These are phyloP conservation scores for Galeopsis tetrahit DNA, from an alignment of 257 asterid genomes.

Conservation along the genomic window DNA sequence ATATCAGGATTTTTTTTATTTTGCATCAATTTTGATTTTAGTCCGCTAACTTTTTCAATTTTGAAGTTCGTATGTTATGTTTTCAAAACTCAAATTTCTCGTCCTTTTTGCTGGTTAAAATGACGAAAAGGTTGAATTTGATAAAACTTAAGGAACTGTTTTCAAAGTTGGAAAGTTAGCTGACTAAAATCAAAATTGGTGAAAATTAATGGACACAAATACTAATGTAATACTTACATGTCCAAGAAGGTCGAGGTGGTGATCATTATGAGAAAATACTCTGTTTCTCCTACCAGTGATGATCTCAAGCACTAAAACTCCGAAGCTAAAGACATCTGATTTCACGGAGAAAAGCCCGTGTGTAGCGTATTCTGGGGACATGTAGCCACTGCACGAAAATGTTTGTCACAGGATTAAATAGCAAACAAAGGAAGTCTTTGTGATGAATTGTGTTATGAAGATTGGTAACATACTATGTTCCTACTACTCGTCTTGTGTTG, in stretches of 20 bases:
- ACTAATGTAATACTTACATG: constrained; percentile 35
- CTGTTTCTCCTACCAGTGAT: constrained; percentile 46
- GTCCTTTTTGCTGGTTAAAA: no score
- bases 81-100: no score
- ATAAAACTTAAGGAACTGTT: no score
- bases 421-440: background rate
- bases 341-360: constrained; percentile 44
- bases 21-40: background rate
- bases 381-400: constrained; percentile 41
- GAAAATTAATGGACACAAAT: no score
- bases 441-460: background rate
- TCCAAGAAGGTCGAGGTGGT: constrained; percentile 42
- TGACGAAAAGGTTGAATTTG: no score
- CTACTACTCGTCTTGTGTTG: constrained; percentile 30
- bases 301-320: constrained; percentile 46
- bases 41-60: no score
- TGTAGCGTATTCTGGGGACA: constrained; percentile 51
- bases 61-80: no score
- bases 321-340: constrained; percentile 56
- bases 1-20: no score
- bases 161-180: no score
- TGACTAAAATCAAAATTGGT: no score
- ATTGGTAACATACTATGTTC: constrained; percentile 39
- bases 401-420: background rate
- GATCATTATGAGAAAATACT: constrained; percentile 28